Evolutionary conservation across 192 early-diverging fungal species (phyloP).

Genomic region (Chytriomyces sp.): DNA sequence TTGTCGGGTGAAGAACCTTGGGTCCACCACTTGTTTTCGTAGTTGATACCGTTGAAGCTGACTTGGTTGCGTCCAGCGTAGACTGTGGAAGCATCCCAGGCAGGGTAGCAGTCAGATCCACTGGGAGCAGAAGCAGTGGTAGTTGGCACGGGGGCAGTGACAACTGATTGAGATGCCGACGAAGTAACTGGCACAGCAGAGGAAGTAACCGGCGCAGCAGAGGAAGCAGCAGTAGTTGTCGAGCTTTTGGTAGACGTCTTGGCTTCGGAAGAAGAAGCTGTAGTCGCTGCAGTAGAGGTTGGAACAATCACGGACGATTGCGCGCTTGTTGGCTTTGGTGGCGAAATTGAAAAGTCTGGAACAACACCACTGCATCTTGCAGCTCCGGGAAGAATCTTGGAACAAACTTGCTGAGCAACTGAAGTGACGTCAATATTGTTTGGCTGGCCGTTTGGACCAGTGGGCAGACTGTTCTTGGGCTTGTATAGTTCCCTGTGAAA

Average conservation of each 20-base stretch:
- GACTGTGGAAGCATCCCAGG: neutral
- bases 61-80: conserved; percentile 8
- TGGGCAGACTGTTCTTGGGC: neutral
- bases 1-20: neutral
- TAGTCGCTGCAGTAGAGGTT: neutral
- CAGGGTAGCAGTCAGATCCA: neutral
- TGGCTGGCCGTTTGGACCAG: neutral
- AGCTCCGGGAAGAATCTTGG: conserved; percentile 15
- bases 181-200: neutral
- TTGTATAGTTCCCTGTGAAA: neutral
- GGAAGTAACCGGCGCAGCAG: neutral
- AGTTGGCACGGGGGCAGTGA: neutral
- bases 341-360: neutral
- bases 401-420: conserved; percentile 10
- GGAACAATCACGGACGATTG: neutral
- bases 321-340: neutral
- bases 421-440: neutral
- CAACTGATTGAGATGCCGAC: neutral
- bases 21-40: conserved; percentile 1
- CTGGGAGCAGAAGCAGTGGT: neutral
- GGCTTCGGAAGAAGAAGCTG: neutral
- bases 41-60: conserved; percentile 26
- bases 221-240: neutral
- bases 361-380: conserved; percentile 22
- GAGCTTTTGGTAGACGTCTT: neutral